Conservation (phyloP, 2,329 filamentous ascomycete genomes). For the Acrodontium crateriforme region DNA sequence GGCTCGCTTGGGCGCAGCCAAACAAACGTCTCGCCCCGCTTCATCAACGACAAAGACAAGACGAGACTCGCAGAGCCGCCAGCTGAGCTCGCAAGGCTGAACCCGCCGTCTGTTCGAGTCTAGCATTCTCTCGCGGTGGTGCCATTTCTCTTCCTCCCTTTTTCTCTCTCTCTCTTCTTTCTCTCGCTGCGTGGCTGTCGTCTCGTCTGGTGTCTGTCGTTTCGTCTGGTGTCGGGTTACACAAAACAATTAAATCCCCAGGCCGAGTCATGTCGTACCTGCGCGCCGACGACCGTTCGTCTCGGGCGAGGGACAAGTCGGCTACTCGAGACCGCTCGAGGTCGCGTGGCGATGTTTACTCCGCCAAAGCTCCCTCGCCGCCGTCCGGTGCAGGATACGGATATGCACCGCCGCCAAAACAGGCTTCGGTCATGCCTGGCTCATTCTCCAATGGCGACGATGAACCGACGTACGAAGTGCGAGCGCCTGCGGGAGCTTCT, state of each 20-base stretch:
- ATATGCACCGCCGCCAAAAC: constrained; percentile 8
- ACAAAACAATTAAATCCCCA: not conserved
- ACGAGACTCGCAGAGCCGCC: too few relatives aligned
- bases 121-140: not conserved
- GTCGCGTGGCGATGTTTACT: constrained; percentile 27
- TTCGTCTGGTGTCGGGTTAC: constrained; percentile 1
- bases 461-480: constrained; percentile 26
- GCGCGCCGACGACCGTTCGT: constrained; percentile 26
- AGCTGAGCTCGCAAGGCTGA: too few relatives aligned
- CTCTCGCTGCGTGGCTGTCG: too few relatives aligned
- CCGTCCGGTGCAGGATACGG: constrained; percentile 9
- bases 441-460: constrained; percentile 9
- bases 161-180: not conserved
- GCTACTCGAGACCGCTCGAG: constrained; percentile 23
- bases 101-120: not conserved
- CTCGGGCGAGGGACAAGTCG: constrained; percentile 30
- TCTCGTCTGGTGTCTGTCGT: constrained; percentile 3
- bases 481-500: constrained; percentile 21
- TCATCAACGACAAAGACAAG: too few relatives aligned
- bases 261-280: constrained; percentile 22
- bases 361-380: constrained; percentile 18
- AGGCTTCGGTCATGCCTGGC: constrained; percentile 8
- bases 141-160: not conserved
- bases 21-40: too few relatives aligned
- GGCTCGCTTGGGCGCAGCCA: too few relatives aligned